Evolutionary conservation across 2,329 filamentous ascomycete genomes (phyloP).

Genomic region (Ceratocystis variospora): DNA sequence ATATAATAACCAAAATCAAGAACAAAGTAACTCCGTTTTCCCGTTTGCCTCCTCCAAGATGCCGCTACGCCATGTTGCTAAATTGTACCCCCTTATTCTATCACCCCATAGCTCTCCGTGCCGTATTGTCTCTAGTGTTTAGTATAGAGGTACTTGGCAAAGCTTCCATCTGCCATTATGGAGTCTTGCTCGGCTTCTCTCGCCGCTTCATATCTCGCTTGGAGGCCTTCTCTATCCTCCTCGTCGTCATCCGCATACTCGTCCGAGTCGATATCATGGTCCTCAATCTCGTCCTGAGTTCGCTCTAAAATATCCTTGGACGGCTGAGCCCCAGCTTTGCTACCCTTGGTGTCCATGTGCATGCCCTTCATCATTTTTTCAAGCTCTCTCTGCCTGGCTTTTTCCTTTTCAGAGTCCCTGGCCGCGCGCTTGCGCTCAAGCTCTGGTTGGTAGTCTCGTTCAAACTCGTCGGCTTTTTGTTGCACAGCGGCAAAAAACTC

Average conservation of each 20-base stretch:
- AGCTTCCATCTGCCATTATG: slow-evolving; percentile 43
- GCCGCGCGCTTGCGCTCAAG: slow-evolving; percentile 64
- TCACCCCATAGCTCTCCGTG: background rate
- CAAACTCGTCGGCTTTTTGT: slow-evolving; percentile 77
- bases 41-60: background rate
- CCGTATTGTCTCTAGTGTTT: slow-evolving; percentile 25
- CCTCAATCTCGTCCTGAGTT: slow-evolving; percentile 36
- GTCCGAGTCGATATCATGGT: slow-evolving; percentile 46
- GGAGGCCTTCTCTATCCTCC: slow-evolving; percentile 50
- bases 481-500: slow-evolving; percentile 87
- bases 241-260: slow-evolving; percentile 47
- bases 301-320: slow-evolving; percentile 30
- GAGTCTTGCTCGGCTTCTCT: slow-evolving; percentile 45
- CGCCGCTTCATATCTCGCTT: slow-evolving; percentile 63
- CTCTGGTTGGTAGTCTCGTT: slow-evolving; percentile 82
- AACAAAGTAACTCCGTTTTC: background rate
- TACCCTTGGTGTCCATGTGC: slow-evolving; percentile 33
- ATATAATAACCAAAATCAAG: background rate
- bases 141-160: slow-evolving; percentile 44
- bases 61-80: background rate
- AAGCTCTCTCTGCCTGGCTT: slow-evolving; percentile 63
- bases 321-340: slow-evolving; percentile 17
- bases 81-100: background rate
- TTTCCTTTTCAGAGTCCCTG: slow-evolving; percentile 60
- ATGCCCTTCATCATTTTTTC: slow-evolving; percentile 93